These are phyloP conservation scores for Pythium periplocum DNA, from an alignment of 352 stramenopile species.

Conservation along the genomic window DNA sequence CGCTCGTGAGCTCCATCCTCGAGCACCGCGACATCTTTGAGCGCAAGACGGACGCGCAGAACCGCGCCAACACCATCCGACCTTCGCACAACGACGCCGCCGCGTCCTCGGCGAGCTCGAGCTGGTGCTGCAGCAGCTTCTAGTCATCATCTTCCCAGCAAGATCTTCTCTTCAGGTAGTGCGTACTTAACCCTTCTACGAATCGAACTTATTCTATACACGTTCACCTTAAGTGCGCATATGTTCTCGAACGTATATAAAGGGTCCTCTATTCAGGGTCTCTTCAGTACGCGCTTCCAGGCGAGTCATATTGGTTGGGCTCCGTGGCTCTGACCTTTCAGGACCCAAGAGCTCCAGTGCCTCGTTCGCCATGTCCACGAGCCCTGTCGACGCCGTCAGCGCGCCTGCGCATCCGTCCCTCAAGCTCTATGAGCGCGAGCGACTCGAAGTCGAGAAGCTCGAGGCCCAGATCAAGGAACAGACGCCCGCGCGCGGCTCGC, in stretches of 20 bases:
- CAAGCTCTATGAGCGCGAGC: constrained; percentile 74
- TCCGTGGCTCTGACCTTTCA: too few species aligned
- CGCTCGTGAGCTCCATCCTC: constrained; percentile 73
- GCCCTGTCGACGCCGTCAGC: constrained; percentile 1
- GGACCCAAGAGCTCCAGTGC: neutral
- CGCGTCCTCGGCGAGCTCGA: constrained; percentile 31
- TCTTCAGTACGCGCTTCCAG: too few species aligned
- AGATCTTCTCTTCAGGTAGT: too few species aligned
- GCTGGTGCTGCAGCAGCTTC: constrained; percentile 87
- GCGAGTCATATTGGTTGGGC: too few species aligned
- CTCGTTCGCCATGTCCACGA: neutral
- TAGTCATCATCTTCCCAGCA: constrained; percentile 16
- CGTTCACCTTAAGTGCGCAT: too few species aligned
- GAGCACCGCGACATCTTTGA: constrained; percentile 86
- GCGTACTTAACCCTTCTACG: too few species aligned
- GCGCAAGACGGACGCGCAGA: constrained; percentile 67
- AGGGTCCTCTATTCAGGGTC: too few species aligned
- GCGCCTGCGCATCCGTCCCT: constrained; percentile 31
- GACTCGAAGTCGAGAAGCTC: constrained; percentile 60
- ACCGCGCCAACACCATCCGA: constrained; percentile 72
- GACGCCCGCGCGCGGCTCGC: constrained; percentile 72
- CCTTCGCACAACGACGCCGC: constrained; percentile 45
- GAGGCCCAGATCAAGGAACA: constrained; percentile 58
- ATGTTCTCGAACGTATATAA: too few species aligned
- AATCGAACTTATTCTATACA: too few species aligned